Conservation (phyloP, 2,329 filamentous ascomycete species). For the Dactylellina leptospora region DNA sequence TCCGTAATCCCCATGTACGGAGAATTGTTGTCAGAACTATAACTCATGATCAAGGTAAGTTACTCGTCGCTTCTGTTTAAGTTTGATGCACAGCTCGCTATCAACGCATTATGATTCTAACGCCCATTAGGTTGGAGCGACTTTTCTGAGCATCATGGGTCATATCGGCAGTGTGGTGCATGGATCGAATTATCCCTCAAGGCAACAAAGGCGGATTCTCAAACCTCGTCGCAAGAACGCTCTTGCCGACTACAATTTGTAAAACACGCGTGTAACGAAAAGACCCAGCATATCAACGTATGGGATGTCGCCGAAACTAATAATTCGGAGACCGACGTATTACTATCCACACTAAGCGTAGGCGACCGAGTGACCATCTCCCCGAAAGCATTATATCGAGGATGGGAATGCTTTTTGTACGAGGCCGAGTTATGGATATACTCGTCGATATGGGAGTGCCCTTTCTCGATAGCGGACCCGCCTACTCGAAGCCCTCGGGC, state of each 20-base stretch:
- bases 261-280: not conserved
- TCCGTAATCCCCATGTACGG: not conserved
- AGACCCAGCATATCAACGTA: not conserved
- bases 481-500: too few relatives aligned
- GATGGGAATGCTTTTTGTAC: not conserved
- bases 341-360: not conserved
- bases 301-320: not conserved
- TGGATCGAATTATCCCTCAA: not conserved
- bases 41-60: slow-evolving; percentile 19
- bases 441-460: not conserved
- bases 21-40: slow-evolving; percentile 15
- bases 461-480: too few relatives aligned
- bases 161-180: not conserved
- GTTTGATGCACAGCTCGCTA: not conserved
- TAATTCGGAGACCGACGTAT: not conserved
- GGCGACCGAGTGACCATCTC: not conserved
- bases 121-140: not conserved
- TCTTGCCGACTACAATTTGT: not conserved
- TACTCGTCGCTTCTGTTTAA: not conserved
- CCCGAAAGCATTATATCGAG: not conserved
- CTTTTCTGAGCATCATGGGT: not conserved
- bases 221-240: not conserved
- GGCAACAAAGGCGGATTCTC: not conserved
- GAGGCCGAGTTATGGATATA: not conserved
- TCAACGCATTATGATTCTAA: not conserved